Conservation (phyloP, 805 yeast species). For the Metschnikowia bowlesiae region DNA sequence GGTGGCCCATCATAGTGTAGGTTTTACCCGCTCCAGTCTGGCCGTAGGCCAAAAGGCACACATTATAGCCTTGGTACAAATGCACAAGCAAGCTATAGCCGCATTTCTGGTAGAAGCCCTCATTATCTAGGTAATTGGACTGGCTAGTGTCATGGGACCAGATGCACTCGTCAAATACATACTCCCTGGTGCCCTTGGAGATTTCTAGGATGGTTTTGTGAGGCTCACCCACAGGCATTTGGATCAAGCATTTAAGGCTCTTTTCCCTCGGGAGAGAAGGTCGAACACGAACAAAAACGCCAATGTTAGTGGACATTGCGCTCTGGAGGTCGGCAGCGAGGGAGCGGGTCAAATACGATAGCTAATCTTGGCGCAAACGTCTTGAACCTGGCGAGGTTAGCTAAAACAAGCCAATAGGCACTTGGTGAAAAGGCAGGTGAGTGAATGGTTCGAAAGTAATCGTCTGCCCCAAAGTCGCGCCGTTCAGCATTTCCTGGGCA, state of each 20-base stretch:
- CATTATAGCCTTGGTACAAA: slow-evolving; percentile 47
- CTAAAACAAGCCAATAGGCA: background rate
- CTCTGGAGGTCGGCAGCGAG: background rate
- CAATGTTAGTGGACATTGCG: slow-evolving; percentile 26
- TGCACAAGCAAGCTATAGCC: slow-evolving; percentile 55
- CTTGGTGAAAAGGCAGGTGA: background rate
- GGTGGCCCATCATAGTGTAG: slow-evolving; percentile 39
- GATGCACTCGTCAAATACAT: slow-evolving; percentile 50
- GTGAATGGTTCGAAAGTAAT: background rate
- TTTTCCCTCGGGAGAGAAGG: slow-evolving; percentile 37
- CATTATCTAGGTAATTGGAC: slow-evolving; percentile 44
- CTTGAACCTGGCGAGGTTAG: background rate
- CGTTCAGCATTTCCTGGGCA: background rate
- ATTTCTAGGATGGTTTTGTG: slow-evolving; percentile 17
- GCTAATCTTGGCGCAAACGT: background rate
- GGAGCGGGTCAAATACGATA: background rate
- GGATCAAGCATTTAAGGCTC: slow-evolving; percentile 22
- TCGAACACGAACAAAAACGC: slow-evolving; percentile 51
- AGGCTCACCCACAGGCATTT: slow-evolving; percentile 27
- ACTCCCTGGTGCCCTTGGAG: slow-evolving; percentile 31
- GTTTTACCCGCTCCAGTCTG: slow-evolving; percentile 44
- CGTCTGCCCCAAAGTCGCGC: background rate
- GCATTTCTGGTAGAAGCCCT: slow-evolving; percentile 44
- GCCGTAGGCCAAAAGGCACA: slow-evolving; percentile 41
- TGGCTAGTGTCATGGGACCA: slow-evolving; percentile 40